Evolutionary conservation across 2,329 filamentous ascomycete species (phyloP).

Genomic region (Nakataea oryzae): DNA sequence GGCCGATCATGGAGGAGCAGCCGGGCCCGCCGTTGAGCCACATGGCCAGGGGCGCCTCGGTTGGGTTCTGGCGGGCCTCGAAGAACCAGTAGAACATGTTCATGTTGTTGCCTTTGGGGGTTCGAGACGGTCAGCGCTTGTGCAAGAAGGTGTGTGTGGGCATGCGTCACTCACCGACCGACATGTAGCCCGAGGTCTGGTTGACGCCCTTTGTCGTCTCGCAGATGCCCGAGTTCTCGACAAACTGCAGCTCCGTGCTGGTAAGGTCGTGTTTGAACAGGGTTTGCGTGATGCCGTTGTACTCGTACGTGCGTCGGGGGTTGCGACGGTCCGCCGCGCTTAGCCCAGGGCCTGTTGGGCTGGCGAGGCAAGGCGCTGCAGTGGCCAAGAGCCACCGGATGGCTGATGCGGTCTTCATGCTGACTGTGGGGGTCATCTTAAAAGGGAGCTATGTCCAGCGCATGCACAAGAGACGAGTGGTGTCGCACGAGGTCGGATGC

Average conservation of each 20-base stretch:
- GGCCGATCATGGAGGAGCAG: constrained; percentile 25
- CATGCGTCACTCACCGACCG: constrained; percentile 21
- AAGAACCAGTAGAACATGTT: constrained; percentile 60
- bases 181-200: constrained; percentile 39
- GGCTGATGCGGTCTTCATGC: background rate
- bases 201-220: constrained; percentile 39
- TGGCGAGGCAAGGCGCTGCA: too few relatives aligned
- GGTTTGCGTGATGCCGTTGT: constrained; percentile 20
- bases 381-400: background rate
- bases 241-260: constrained; percentile 30
- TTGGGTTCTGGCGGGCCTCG: constrained; percentile 30
- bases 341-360: too few relatives aligned
- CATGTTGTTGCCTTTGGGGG: constrained; percentile 35
- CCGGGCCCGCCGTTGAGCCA: constrained; percentile 31
- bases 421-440: background rate
- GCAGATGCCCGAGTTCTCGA: constrained; percentile 39
- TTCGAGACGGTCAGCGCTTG: background rate
- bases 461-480: too few relatives aligned
- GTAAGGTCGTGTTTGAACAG: constrained; percentile 38
- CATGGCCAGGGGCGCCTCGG: constrained; percentile 19
- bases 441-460: too few relatives aligned
- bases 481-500: background rate
- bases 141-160: background rate
- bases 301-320: background rate
- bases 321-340: too few relatives aligned